phyloP scores from a whole-genome alignment of 495 filamentous ascomycete species.

The Bacidia rubella region DNA sequence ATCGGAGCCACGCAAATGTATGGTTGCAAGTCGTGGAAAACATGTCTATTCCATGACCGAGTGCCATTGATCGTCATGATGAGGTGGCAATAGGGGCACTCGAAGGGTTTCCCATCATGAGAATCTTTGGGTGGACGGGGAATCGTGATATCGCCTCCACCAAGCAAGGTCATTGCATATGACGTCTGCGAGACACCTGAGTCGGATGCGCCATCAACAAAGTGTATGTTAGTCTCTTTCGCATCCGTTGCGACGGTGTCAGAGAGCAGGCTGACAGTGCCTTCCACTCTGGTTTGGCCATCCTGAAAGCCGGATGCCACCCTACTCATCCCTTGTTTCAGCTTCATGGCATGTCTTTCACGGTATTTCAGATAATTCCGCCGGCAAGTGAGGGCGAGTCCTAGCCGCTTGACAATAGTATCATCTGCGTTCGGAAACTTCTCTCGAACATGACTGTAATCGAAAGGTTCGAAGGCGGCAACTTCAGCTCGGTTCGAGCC shows the following conservation, averaged over 20 bases:
- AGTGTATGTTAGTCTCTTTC: not conserved
- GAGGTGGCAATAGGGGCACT: constrained; percentile 23
- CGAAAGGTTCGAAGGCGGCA: constrained; percentile 18
- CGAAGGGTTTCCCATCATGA: constrained; percentile 8
- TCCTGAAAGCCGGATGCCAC: not conserved
- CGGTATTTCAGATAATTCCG: constrained; percentile 31
- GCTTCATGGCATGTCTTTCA: constrained; percentile 26
- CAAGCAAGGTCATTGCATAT: constrained; percentile 7
- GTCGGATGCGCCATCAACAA: constrained; percentile 1
- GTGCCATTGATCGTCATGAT: constrained; percentile 13
- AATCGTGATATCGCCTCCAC: constrained; percentile 7
- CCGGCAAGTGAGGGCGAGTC: constrained; percentile 28
- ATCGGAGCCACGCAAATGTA: constrained; percentile 17
- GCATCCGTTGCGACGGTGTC: constrained; percentile 8
- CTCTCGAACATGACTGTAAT: constrained; percentile 19
- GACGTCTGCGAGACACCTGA: constrained; percentile 9
- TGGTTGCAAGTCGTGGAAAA: constrained; percentile 23
- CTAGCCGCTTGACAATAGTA: constrained; percentile 23
- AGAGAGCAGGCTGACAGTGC: not conserved
- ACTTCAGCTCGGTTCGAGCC: constrained; percentile 17
- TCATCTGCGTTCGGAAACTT: constrained; percentile 19
- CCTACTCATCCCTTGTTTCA: constrained; percentile 14
- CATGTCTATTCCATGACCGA: constrained; percentile 18
- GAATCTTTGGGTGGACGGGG: constrained; percentile 11
- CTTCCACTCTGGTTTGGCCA: not conserved